Conservation (phyloP, 139 green algal species). For the Micractinium conductrix region DNA sequence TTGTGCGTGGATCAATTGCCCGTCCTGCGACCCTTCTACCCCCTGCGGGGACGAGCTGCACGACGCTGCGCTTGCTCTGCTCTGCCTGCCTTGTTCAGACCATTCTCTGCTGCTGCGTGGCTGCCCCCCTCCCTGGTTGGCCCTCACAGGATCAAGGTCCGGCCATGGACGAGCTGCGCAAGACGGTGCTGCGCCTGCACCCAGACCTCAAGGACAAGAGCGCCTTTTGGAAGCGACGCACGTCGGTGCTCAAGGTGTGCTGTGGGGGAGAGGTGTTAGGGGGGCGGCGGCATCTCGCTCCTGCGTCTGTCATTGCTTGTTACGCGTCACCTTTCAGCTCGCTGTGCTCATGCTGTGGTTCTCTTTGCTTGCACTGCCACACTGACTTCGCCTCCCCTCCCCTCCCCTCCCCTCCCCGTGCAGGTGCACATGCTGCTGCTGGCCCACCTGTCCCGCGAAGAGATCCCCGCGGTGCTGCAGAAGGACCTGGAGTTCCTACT, state of each 20-base stretch:
- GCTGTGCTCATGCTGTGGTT: too few relatives aligned
- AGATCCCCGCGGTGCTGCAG: slow-evolving; percentile 63
- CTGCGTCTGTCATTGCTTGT: not conserved
- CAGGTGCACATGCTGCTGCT: slow-evolving; percentile 89
- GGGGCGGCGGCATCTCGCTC: too few relatives aligned
- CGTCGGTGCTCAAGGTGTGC: slow-evolving; percentile 70
- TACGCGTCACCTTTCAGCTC: too few relatives aligned
- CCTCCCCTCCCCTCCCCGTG: too few relatives aligned
- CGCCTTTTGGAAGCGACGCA: slow-evolving; percentile 78
- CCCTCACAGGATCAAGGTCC: slow-evolving; percentile 49
- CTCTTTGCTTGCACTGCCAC: too few relatives aligned
- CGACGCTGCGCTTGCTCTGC: too few relatives aligned
- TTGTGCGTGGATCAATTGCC: too few relatives aligned
- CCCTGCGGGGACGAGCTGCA: too few relatives aligned
- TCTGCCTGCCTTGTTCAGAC: not conserved
- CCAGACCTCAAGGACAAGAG: slow-evolving; percentile 83
- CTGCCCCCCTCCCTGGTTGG: not conserved
- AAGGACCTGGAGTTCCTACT: slow-evolving; percentile 78
- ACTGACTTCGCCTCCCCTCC: too few relatives aligned
- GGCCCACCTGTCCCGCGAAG: slow-evolving; percentile 72
- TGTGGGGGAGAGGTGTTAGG: not conserved
- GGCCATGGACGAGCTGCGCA: slow-evolving; percentile 73
- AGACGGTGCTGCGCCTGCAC: slow-evolving; percentile 61
- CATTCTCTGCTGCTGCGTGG: not conserved
- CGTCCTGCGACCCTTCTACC: too few relatives aligned